A percentile compares a stretch with the other conserved stretches of the same genome.
Conservation (phyloP, 2,329 filamentous ascomycete genomes). For the Xylariaceae sp. region DNA sequence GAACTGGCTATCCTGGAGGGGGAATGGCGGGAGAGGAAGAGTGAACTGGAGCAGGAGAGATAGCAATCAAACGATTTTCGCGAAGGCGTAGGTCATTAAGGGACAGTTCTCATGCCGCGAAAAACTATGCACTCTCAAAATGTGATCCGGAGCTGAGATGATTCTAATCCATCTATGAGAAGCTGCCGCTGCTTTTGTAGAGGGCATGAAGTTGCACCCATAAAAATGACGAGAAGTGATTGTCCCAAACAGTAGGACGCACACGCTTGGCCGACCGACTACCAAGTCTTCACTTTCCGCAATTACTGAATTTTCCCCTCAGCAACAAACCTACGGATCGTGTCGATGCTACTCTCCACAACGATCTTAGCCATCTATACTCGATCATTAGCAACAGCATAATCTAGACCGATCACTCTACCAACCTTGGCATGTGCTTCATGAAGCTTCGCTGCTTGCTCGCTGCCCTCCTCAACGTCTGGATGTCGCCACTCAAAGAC, state of each 20-base stretch:
- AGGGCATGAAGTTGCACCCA: too few relatives aligned
- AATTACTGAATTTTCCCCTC: conserved; percentile 23
- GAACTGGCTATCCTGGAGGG: conserved; percentile 15
- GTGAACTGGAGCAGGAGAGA: too few relatives aligned
- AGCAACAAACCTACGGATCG: conserved; percentile 26
- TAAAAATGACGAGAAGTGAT: too few relatives aligned
- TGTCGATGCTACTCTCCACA: conserved; percentile 30
- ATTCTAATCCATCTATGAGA: too few relatives aligned
- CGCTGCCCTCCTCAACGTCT: conserved; percentile 26
- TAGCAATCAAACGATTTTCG: too few relatives aligned
- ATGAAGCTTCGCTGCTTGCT: conserved; percentile 23
- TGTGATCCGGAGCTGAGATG: too few relatives aligned
- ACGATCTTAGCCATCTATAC: conserved; percentile 27
- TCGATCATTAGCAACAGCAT: conserved; percentile 4
- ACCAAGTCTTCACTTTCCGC: background rate
- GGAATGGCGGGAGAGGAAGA: conserved; percentile 12
- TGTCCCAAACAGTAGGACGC: too few relatives aligned
- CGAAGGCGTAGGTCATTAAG: too few relatives aligned
- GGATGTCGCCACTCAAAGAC: conserved; percentile 35
- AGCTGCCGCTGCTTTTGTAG: too few relatives aligned
- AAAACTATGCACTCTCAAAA: too few relatives aligned
- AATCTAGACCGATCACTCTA: background rate
- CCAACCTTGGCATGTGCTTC: conserved; percentile 26
- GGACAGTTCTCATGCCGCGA: too few relatives aligned
- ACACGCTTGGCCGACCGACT: too few relatives aligned